phyloP scores from a whole-genome alignment of 2,329 filamentous ascomycete species.

The Trichoderma asperellum region DNA sequence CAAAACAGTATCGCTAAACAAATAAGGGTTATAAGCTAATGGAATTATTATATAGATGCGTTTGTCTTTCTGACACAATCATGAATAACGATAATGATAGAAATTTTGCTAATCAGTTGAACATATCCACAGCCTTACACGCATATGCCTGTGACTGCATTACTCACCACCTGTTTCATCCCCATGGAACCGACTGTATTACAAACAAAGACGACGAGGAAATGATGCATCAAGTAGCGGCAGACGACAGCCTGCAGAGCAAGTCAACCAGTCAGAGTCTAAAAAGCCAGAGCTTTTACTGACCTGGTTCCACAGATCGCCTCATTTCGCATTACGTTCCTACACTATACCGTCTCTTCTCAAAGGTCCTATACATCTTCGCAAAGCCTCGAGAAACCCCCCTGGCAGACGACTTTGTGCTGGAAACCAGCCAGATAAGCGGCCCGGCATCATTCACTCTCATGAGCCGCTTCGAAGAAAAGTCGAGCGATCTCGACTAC shows the following conservation, averaged over 20 bases:
- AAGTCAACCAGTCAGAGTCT: constrained; percentile 33
- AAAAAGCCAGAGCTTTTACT: fast-evolving
- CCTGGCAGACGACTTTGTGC: constrained; percentile 62
- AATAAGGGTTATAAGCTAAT: constrained; percentile 9
- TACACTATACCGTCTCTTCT: constrained; percentile 52
- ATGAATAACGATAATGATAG: background rate
- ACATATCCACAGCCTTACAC: constrained; percentile 51
- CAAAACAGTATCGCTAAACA: background rate
- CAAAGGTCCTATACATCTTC: constrained; percentile 51
- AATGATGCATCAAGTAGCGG: constrained; percentile 70
- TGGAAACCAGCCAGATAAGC: constrained; percentile 52
- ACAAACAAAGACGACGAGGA: constrained; percentile 58
- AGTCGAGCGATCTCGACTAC: constrained; percentile 51
- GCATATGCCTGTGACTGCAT: constrained; percentile 72
- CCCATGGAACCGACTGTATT: constrained; percentile 65
- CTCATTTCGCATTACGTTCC: constrained; percentile 63
- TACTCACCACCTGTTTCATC: constrained; percentile 71
- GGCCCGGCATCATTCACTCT: constrained; percentile 60
- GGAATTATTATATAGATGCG: constrained; percentile 37
- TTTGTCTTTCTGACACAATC: constrained; percentile 30
- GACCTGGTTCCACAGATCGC: constrained; percentile 51
- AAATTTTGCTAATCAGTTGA: constrained; percentile 30
- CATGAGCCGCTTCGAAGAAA: constrained; percentile 60
- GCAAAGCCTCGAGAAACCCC: constrained; percentile 61
- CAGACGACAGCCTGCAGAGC: constrained; percentile 70